Percentiles rank a stretch among this genome's conserved stretches.
phyloP scores from a whole-genome alignment of 352 stramenopile genomes.

The Phytophthora pluvialis region DNA sequence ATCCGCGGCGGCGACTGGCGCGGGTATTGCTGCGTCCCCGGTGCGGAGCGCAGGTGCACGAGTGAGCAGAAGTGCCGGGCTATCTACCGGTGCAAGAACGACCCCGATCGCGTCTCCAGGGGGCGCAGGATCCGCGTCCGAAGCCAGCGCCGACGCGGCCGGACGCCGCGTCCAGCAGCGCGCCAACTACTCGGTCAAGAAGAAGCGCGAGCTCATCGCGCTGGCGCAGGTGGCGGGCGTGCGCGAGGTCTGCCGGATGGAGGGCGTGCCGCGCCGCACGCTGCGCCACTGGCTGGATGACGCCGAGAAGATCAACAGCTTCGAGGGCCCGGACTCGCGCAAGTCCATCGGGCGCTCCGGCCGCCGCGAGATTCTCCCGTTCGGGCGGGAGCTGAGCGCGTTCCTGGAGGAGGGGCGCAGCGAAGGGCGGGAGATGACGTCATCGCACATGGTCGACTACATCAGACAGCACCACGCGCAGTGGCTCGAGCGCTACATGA shows the following conservation, averaged over 20 bases:
- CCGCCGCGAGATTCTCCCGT: conserved; percentile 45
- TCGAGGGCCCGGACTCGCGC: conserved; percentile 40
- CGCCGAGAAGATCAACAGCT: conserved; percentile 55
- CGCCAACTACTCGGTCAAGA: conserved; percentile 50
- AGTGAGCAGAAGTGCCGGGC: conserved; percentile 4
- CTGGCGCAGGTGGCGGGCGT: conserved; percentile 41
- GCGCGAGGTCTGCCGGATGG: conserved; percentile 45
- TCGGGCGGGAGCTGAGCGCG: conserved; percentile 35
- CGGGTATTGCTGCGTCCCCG: conserved; percentile 11
- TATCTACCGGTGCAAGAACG: conserved; percentile 1
- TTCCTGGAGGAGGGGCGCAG: conserved; percentile 38
- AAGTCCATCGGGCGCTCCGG: conserved; percentile 54
- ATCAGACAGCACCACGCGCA: conserved; percentile 41
- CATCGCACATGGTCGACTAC: conserved; percentile 52
- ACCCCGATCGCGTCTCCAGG: conserved; percentile 19
- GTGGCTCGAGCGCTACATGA: conserved; percentile 46
- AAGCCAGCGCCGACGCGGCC: conserved; percentile 6
- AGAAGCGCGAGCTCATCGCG: conserved; percentile 55
- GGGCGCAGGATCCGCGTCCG: conserved; percentile 11
- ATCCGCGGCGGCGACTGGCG: conserved; percentile 9
- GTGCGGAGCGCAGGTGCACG: conserved; percentile 1
- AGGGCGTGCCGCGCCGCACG: conserved; percentile 45
- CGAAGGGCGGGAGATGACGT: conserved; percentile 42
- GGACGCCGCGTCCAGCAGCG: conserved; percentile 35
- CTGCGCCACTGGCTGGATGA: conserved; percentile 52